Conservation (phyloP, 2,329 filamentous ascomycete genomes). For the Ceratocystis lukuohia region DNA sequence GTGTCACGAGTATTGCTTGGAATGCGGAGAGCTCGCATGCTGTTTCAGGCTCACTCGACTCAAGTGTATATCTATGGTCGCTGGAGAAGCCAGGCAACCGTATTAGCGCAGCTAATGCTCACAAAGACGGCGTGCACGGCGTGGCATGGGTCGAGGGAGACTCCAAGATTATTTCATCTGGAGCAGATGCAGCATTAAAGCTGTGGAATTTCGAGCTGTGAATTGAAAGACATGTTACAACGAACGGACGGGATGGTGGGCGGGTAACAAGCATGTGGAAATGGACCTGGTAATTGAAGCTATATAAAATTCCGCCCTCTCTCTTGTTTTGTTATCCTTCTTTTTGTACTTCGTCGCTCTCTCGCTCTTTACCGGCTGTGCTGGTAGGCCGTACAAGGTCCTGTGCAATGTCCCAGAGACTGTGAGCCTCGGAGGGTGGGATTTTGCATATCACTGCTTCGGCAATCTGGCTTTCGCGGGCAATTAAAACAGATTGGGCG, state of each 20-base stretch:
- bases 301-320: not conserved
- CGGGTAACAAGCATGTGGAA: not conserved
- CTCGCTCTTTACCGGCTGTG: not conserved
- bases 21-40: conserved; percentile 63
- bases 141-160: conserved; percentile 63
- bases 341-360: not conserved
- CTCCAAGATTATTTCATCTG: conserved; percentile 58
- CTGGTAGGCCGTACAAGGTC: not conserved
- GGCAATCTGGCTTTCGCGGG: not conserved
- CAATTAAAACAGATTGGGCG: not conserved
- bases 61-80: conserved; percentile 87
- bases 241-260: not conserved
- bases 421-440: not conserved
- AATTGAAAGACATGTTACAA: not conserved
- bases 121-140: conserved; percentile 90
- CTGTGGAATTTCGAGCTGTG: conserved; percentile 47
- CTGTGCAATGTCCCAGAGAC: conserved; percentile 6
- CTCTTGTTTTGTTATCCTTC: not conserved
- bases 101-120: conserved; percentile 72
- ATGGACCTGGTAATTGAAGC: not conserved
- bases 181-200: conserved; percentile 83
- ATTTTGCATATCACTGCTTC: not conserved
- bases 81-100: conserved; percentile 69
- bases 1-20: conserved; percentile 55
- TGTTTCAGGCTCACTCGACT: conserved; percentile 76